A percentile compares a stretch with the other conserved stretches of the same genome.
These are phyloP conservation scores for Candida sonorensis DNA, from an alignment of 805 yeast species.

Conservation along the genomic window DNA sequence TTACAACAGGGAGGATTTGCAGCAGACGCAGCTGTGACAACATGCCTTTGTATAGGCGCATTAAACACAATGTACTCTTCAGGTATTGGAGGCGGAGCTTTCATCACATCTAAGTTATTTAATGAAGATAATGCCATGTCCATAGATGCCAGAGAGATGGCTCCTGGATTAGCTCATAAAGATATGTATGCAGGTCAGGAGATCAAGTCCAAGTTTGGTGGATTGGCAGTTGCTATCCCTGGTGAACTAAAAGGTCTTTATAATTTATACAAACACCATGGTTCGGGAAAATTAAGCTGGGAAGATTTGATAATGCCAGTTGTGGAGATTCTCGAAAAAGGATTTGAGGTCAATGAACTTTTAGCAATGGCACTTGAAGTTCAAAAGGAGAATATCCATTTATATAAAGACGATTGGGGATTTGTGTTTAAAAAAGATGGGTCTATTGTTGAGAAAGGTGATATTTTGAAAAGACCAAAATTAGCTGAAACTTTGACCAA, in stretches of 20 bases:
- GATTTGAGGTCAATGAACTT: constrained; percentile 49
- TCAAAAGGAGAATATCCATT: constrained; percentile 27
- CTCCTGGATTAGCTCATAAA: constrained; percentile 57
- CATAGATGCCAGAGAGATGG: constrained; percentile 85
- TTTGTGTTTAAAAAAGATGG: constrained; percentile 38
- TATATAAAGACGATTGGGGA: constrained; percentile 43
- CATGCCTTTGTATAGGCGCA: constrained; percentile 82
- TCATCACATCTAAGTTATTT: constrained; percentile 41
- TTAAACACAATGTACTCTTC: constrained; percentile 81
- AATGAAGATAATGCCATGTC: constrained; percentile 44
- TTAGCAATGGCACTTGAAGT: constrained; percentile 35
- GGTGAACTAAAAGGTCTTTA: constrained; percentile 88
- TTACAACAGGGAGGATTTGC: constrained; percentile 64
- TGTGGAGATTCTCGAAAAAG: constrained; percentile 52
- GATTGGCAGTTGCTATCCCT: constrained; percentile 83
- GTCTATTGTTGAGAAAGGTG: constrained; percentile 44
- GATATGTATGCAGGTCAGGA: constrained; percentile 55
- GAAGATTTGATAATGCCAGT: constrained; percentile 69
- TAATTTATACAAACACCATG: constrained; percentile 49
- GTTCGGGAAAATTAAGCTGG: constrained; percentile 73
- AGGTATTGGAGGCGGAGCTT: constrained; percentile 94
- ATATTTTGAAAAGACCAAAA: constrained; percentile 48
- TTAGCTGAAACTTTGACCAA: constrained; percentile 61
- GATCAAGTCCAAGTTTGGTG: constrained; percentile 61
- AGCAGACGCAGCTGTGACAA: constrained; percentile 89